A percentile compares a stretch with the other conserved stretches of the same genome.
Evolutionary conservation across 2,329 filamentous ascomycete genomes (phyloP).

Genomic region (Ophiosphaerella narmari): DNA sequence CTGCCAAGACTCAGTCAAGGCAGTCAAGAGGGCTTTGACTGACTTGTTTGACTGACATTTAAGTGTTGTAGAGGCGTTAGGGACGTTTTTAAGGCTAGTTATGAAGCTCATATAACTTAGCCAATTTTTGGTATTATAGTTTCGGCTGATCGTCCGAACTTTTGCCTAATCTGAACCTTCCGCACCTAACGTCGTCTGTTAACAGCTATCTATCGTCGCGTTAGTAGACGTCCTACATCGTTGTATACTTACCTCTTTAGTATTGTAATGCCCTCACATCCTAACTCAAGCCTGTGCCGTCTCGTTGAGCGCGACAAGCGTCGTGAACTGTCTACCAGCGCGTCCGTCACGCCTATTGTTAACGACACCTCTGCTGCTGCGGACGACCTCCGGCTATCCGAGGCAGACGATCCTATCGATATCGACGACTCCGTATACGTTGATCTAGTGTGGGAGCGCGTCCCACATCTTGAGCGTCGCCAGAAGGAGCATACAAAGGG

Average conservation of each 20-base stretch:
- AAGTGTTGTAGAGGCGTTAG: background rate
- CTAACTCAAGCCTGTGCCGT: conserved; percentile 1
- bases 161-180: background rate
- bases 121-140: no score
- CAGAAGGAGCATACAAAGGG: background rate
- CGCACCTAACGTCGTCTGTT: no score
- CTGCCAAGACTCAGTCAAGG: conserved; percentile 8
- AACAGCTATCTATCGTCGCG: no score
- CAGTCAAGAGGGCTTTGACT: no score
- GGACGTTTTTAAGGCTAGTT: no score
- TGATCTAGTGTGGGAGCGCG: conserved; percentile 5
- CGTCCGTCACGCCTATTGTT: background rate
- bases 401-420: no score
- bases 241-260: no score
- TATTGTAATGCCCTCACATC: background rate
- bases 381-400: no score
- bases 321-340: background rate
- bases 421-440: background rate
- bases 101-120: no score
- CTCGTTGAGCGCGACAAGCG: conserved; percentile 1
- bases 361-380: no score
- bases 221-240: no score
- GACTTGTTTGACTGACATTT: conserved; percentile 1
- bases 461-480: conserved; percentile 7
- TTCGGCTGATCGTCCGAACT: no score